These are phyloP conservation scores for Clitopilus passeckerianus DNA, from an alignment of 768 basidiomycete genomes.

Conservation along the genomic window DNA sequence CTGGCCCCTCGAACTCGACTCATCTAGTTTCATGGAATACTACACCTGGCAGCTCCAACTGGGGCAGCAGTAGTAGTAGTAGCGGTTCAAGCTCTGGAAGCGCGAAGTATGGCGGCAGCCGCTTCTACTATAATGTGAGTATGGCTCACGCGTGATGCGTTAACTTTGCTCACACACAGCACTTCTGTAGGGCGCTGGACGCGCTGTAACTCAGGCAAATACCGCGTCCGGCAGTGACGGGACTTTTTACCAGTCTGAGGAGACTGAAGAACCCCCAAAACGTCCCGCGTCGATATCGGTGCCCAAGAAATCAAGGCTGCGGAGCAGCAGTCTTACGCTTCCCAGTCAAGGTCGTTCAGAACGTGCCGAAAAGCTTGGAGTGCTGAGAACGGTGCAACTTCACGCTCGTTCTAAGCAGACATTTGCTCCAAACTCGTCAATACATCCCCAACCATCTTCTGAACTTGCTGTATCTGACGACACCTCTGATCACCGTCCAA, in stretches of 20 bases:
- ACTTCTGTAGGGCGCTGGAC: conserved; percentile 51
- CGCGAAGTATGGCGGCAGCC: conserved; percentile 67
- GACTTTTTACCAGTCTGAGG: conserved; percentile 44
- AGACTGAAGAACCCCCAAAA: conserved; percentile 44
- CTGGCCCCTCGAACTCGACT: conserved; percentile 36
- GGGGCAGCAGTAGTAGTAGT: conserved; percentile 25
- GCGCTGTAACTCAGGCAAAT: conserved; percentile 71
- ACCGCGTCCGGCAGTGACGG: conserved; percentile 52
- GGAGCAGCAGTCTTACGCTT: conserved; percentile 60
- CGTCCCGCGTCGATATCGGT: conserved; percentile 20
- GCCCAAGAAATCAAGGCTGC: conserved; percentile 34
- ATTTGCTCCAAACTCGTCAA: conserved; percentile 28
- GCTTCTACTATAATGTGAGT: conserved; percentile 70
- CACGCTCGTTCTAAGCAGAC: conserved; percentile 60
- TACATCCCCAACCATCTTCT: conserved; percentile 9
- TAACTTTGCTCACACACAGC: background rate
- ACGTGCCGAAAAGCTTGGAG: conserved; percentile 40
- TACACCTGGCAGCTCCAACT: conserved; percentile 40
- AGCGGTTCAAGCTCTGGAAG: conserved; percentile 66
- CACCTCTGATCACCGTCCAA: conserved; percentile 13
- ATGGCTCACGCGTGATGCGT: background rate
- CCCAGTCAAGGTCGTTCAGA: conserved; percentile 35
- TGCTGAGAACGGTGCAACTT: conserved; percentile 59
- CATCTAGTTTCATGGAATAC: conserved; percentile 35
- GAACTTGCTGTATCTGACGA: conserved; percentile 12